Conservation (phyloP, 139 green algal species). For the Chlorella sp. region DNA sequence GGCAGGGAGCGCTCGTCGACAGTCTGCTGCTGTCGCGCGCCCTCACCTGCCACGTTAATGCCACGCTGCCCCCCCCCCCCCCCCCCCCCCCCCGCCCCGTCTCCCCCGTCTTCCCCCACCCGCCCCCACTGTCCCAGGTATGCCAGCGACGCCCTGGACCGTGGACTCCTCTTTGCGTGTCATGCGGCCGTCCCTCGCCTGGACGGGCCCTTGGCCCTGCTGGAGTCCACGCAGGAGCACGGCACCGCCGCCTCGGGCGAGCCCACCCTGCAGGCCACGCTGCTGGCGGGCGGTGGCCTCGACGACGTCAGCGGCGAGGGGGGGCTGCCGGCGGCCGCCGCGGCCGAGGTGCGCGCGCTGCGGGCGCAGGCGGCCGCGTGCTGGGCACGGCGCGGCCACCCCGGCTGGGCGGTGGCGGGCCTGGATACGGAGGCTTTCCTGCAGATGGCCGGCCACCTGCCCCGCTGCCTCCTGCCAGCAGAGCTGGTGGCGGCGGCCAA, state of each 20-base stretch:
- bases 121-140: too few species aligned
- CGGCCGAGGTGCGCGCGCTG: background rate
- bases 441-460: background rate
- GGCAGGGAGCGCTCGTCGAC: too few species aligned
- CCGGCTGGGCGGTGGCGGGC: conserved; percentile 34
- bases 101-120: too few species aligned
- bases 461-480: background rate
- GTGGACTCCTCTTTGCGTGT: too few species aligned
- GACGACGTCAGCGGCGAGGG: background rate
- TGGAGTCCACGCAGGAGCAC: background rate
- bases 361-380: conserved; percentile 6
- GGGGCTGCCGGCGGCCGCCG: background rate
- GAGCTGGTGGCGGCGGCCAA: background rate
- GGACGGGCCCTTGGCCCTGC: background rate
- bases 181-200: background rate
- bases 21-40: too few species aligned
- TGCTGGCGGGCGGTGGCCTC: background rate
- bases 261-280: conserved; percentile 2
- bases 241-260: background rate
- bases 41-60: too few species aligned
- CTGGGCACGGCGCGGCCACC: conserved; percentile 37
- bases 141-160: too few species aligned
- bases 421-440: conserved; percentile 29
- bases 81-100: too few species aligned
- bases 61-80: too few species aligned